Percentiles rank a stretch among this genome's conserved stretches.
phyloP scores from a whole-genome alignment of 2,329 filamentous ascomycete genomes.

The Aspergillus unguis region DNA sequence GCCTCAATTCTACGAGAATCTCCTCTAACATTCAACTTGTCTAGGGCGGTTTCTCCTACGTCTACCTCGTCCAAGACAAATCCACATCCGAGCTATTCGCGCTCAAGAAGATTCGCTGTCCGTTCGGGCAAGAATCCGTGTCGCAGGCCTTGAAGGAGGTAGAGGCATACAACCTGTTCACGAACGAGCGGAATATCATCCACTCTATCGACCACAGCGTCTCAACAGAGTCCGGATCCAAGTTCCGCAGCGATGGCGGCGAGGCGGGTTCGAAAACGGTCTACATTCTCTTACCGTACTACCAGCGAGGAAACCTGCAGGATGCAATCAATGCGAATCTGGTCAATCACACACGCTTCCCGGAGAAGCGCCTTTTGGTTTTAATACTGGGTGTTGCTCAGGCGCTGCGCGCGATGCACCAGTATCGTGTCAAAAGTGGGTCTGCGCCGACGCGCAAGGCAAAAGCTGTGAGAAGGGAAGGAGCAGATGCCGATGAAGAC shows the following conservation, averaged over 20 bases:
- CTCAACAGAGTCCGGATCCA: constrained; percentile 63
- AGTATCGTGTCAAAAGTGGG: constrained; percentile 66
- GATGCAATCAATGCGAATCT: constrained; percentile 98
- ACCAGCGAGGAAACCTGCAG: constrained; percentile 89
- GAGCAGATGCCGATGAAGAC: constrained; percentile 52
- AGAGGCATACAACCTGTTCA: constrained; percentile 90
- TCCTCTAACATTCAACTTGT: constrained; percentile 10
- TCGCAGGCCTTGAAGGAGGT: constrained; percentile 94
- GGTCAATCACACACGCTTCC: constrained; percentile 88
- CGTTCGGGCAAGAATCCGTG: constrained; percentile 94
- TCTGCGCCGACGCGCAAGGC: constrained; percentile 54
- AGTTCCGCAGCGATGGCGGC: constrained; percentile 55
- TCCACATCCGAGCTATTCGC: constrained; percentile 80
- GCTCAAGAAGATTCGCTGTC: constrained; percentile 97
- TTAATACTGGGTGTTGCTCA: constrained; percentile 89
- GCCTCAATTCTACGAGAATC: constrained; percentile 4
- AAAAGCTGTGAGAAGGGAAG: constrained; percentile 54
- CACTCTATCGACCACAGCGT: constrained; percentile 79
- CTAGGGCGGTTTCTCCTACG: constrained; percentile 95
- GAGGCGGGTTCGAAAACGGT: constrained; percentile 77
- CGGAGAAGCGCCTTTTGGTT: constrained; percentile 81
- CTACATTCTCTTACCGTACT: constrained; percentile 94
- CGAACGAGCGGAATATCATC: constrained; percentile 79
- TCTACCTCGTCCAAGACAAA: constrained; percentile 96
- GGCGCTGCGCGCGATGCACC: constrained; percentile 85